Conservation (phyloP, 768 basidiomycete species). For the Russula emetica region DNA sequence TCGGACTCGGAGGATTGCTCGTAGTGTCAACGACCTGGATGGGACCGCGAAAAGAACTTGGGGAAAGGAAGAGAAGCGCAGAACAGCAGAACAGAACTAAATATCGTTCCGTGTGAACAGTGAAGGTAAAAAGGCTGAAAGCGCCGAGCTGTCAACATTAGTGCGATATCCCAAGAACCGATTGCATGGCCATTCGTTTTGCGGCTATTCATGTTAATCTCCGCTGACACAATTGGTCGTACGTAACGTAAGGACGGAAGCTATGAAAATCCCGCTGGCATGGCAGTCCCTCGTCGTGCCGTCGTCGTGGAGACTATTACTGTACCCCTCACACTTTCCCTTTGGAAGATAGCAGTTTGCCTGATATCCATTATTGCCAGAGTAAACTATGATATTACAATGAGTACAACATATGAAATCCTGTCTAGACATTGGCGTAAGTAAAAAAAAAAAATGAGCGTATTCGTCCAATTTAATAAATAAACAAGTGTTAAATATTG, state of each 20-base stretch:
- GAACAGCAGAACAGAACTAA: neutral
- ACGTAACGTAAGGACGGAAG: neutral
- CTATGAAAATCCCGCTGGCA: neutral
- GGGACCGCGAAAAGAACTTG: too few species aligned
- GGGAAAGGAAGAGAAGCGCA: neutral
- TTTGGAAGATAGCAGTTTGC: neutral
- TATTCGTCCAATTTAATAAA: neutral
- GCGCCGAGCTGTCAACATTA: constrained; percentile 4
- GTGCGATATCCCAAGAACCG: constrained; percentile 4
- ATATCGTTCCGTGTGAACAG: constrained; percentile 3
- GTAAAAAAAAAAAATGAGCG: neutral
- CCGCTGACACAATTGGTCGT: neutral
- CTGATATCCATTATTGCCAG: constrained; percentile 9
- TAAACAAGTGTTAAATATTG: constrained; percentile 22
- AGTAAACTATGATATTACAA: constrained; percentile 7
- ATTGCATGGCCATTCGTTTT: neutral
- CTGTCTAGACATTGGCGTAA: neutral
- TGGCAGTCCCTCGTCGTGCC: neutral
- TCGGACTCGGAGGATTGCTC: neutral
- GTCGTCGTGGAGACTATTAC: constrained; percentile 13
- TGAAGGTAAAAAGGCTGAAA: neutral
- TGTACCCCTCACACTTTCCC: neutral
- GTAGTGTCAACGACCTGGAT: neutral
- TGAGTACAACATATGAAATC: constrained; percentile 6
- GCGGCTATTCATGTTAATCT: neutral